Base-by-base conservation (phyloP, 139 green algal species). In the Chlorella sp. region DNA sequence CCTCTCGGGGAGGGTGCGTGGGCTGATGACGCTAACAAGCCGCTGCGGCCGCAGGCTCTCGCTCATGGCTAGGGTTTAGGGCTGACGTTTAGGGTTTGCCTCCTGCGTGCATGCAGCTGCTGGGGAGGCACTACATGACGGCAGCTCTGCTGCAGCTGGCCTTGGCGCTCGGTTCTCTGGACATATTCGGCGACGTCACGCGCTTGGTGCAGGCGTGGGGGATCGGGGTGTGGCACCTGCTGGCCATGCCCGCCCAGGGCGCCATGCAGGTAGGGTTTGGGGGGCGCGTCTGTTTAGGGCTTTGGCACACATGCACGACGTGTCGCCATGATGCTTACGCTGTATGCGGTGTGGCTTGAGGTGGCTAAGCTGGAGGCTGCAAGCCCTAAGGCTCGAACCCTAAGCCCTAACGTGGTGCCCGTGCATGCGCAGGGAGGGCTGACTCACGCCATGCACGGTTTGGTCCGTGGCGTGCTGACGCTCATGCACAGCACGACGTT, bases 91-190 rank as follows among this genome's bases (percentile, higher is more conserved):
- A n/a, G n/a, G n/a, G n/a, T n/a, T 32, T 61, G 23, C 59, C 27
- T 29, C 14, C 26, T 65, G 29, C 31, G 27, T 68, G 22, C 55
- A 4, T 64, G 55, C 55, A 64, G 55, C 55, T 64, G 20, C 65
- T 83, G 17, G 74, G 70, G 1, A 36, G 77, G 35, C 90, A 95
- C 72, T 95, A 95, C 79, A 71, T 81, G 49, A 73, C 36, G n/a
- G 49, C 79, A 23, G 78, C 80, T 24, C 35, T 94, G 64, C 82
- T 80, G 3, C 80, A 93, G 79, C 70, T 94, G n/a, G 67, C 83
- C 68, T 89, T 90, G 74, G 59, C 83, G 60, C 35, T 86, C 32
- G 80, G 77, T 23, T 82, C 76, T 0, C 64, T 89, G 62, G 83
- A 89, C 76, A 84, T 86, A 33, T 81, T 89, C 64, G 83, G 80